A percentile compares a stretch with the other conserved stretches of the same genome.
Evolutionary conservation across 2,329 filamentous ascomycete species (phyloP).

Genomic region (Penicillium sp.): DNA sequence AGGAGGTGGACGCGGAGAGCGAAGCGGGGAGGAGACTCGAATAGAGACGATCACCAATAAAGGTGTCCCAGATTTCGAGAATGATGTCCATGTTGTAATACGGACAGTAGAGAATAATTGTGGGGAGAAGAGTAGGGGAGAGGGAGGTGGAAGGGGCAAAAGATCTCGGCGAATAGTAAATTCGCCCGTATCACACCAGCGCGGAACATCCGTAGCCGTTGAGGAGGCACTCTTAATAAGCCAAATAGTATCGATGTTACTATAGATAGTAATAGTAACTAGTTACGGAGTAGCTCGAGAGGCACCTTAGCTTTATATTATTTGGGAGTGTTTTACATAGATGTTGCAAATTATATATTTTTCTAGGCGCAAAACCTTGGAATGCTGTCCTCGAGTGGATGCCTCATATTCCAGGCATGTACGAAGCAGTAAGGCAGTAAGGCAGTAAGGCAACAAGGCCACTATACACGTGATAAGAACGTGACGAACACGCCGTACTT

Average conservation of each 20-base stretch:
- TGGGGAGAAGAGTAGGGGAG: neutral
- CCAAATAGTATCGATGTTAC: neutral
- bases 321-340: neutral
- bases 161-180: conserved; percentile 17
- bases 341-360: neutral
- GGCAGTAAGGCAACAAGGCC: too few relatives aligned
- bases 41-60: conserved; percentile 73
- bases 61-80: conserved; percentile 78
- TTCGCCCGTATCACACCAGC: conserved; percentile 30
- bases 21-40: conserved; percentile 62
- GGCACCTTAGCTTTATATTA: neutral
- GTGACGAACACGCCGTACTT: too few relatives aligned
- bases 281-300: neutral
- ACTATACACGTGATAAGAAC: too few relatives aligned
- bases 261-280: neutral
- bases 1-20: conserved; percentile 50
- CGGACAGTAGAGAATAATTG: neutral
- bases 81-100: conserved; percentile 72
- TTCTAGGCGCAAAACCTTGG: too few relatives aligned
- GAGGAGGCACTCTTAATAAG: neutral
- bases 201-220: conserved; percentile 30
- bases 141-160: conserved; percentile 9
- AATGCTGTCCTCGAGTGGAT: too few relatives aligned
- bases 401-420: too few relatives aligned
- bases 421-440: too few relatives aligned